Evolutionary conservation across 2,329 filamentous ascomycete species (phyloP).

Genomic region (Aspergillus felis): DNA sequence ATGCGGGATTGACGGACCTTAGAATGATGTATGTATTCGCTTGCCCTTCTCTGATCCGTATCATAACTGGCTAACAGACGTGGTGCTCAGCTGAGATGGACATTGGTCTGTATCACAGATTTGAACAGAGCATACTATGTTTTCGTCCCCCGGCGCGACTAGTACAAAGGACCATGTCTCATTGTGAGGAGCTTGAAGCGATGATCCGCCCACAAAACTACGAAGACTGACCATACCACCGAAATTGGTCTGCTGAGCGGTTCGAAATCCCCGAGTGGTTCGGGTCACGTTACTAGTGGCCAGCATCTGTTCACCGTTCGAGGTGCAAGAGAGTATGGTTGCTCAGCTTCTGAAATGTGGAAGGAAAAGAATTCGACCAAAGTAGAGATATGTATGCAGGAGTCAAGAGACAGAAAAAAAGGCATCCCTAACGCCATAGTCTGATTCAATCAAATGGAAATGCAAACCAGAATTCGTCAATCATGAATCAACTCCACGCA

Average conservation of each 20-base stretch:
- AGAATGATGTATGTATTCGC: background rate
- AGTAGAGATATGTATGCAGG: slow-evolving; percentile 3
- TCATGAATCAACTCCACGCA: slow-evolving; percentile 9
- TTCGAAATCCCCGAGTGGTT: background rate
- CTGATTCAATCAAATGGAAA: slow-evolving; percentile 6
- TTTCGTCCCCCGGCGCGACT: background rate
- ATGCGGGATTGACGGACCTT: background rate
- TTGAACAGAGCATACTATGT: background rate
- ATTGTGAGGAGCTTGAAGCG: background rate
- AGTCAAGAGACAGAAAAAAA: slow-evolving; percentile 11
- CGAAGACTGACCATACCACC: background rate
- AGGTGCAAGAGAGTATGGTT: background rate
- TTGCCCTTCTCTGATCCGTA: background rate
- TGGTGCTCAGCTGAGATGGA: background rate
- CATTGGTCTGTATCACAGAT: background rate
- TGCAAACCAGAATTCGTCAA: slow-evolving; percentile 10
- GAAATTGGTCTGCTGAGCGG: background rate
- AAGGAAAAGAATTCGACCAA: background rate
- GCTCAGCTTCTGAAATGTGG: background rate
- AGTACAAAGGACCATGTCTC: background rate
- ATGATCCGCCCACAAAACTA: background rate
- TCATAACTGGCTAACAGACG: background rate
- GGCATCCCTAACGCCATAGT: slow-evolving; percentile 20
- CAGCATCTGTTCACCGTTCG: background rate
- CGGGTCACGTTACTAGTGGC: background rate